A percentile compares a stretch with the other conserved stretches of the same genome.
These are phyloP conservation scores for Sequoia sempervirens DNA, from an alignment of 75 land plant species.

Conservation along the genomic window DNA sequence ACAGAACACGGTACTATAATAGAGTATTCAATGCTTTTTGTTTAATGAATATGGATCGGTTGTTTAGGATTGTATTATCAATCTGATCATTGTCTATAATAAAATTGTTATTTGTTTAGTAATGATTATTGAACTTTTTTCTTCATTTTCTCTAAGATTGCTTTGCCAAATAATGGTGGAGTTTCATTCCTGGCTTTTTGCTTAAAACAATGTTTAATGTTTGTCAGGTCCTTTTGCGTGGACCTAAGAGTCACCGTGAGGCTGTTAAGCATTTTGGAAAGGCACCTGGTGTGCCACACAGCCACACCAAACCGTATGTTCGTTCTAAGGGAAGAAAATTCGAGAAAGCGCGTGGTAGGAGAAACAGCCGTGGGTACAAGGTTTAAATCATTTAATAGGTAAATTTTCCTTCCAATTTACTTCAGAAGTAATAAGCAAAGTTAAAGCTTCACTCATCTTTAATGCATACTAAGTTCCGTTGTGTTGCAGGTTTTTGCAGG, in stretches of 20 bases:
- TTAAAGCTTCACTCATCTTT: background rate
- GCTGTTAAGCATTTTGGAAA: slow-evolving; percentile 90
- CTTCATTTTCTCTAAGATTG: background rate
- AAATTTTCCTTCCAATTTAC: background rate
- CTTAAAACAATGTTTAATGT: background rate
- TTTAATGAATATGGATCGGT: background rate
- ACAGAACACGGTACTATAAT: slow-evolving; percentile 56
- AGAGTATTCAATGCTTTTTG: background rate
- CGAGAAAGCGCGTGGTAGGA: slow-evolving; percentile 81
- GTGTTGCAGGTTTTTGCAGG: background rate
- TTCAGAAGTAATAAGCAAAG: background rate
- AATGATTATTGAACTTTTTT: background rate
- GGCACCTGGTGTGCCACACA: slow-evolving; percentile 95
- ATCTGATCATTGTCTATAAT: background rate
- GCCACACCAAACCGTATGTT: slow-evolving; percentile 90
- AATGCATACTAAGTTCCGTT: background rate
- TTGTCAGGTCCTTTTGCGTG: slow-evolving; percentile 72
- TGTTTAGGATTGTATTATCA: too few relatives aligned
- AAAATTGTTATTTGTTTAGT: background rate
- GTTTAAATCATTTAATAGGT: slow-evolving; percentile 30
- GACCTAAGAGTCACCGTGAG: slow-evolving; percentile 78
- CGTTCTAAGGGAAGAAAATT: slow-evolving; percentile 87
- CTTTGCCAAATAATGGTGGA: background rate
- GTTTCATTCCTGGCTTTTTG: background rate
- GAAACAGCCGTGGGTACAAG: slow-evolving; percentile 86